Conservation (phyloP, 2,329 filamentous ascomycete species). For the Apiospora phragmitis region DNA sequence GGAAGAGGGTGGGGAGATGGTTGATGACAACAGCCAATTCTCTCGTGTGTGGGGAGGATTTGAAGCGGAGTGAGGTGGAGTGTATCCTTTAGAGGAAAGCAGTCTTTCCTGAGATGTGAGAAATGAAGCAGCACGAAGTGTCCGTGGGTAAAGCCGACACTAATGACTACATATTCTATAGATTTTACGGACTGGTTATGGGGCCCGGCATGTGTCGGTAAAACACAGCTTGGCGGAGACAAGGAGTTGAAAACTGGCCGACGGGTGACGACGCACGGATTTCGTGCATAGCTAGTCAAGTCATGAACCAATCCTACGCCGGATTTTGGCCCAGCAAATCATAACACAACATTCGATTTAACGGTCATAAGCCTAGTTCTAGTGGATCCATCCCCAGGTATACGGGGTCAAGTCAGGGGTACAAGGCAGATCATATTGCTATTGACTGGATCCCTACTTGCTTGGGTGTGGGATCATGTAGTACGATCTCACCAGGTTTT, state of each 20-base stretch:
- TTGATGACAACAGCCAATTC: background rate
- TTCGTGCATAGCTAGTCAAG: background rate
- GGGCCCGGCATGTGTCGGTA: background rate
- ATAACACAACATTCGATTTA: conserved; percentile 3
- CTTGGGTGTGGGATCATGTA: background rate
- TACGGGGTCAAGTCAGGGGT: background rate
- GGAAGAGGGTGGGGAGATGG: background rate
- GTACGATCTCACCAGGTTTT: background rate
- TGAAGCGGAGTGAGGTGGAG: background rate
- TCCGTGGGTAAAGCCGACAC: background rate
- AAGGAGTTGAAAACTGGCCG: background rate
- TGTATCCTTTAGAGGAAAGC: background rate
- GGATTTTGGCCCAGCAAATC: conserved; percentile 1
- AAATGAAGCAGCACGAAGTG: conserved; percentile 5
- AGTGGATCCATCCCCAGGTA: background rate
- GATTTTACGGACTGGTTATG: conserved; percentile 1
- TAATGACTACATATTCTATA: conserved; percentile 5
- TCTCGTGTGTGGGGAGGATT: background rate
- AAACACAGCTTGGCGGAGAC: conserved; percentile 1
- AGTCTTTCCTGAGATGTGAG: conserved; percentile 1
- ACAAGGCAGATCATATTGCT: background rate
- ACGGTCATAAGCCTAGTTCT: background rate
- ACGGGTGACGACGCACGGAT: background rate
- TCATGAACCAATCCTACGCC: background rate
- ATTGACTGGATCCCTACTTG: background rate